Evolutionary conservation across 331 rosid genomes (phyloP), one percentile per base, ranked within the genome.

Genomic region (Malus hybrid): DNA sequence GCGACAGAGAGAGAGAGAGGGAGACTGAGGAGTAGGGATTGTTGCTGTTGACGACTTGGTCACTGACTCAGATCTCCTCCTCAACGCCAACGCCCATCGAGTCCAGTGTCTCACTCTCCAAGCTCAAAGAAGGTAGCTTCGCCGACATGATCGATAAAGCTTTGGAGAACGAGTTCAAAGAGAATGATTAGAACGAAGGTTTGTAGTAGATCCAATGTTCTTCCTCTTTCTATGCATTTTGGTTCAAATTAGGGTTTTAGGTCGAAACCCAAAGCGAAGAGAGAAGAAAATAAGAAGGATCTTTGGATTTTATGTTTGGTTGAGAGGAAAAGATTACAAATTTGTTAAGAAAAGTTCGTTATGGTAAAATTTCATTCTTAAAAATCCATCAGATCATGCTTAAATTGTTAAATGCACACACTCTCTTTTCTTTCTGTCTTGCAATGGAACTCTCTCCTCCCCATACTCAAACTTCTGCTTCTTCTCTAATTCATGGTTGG

Each of bases 81-180:
- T 81, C 36, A 79, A 73, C 74, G 50, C 60, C 65, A 91, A 87
- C 79, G 72, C 24, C 88, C 27, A 80, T 93, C 29, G 90, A 85
- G 78, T 85, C 86, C 24, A 90, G 92, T 74, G 92, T 80, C 15
- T 86, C 98, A 10, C 70, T 67, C 29, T 86, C 96, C 9, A 83
- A 85, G 39, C 87, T 87, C 10, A 80, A 89, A 29, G 97, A 93
- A 77, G 96, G 89, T 1, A 90, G 92, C 79, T 94, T 94, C 65
- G 97, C 99, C 6, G 95, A 92, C 74, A 94, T 94, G 77, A 88
- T 94, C 70, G 99, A 94, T 84, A 95, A 90, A 52, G 99, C 97
- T 73, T 84, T 94, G 44, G 96, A 90, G 85, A 86, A 88, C 39
- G 99, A 94, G 86, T 94, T 94, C 89, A 79, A 92, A 57, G 97